A percentile compares a stretch with the other conserved stretches of the same genome.
phyloP scores from a whole-genome alignment of 331 rosid species.

The Pyrus hybrid region DNA sequence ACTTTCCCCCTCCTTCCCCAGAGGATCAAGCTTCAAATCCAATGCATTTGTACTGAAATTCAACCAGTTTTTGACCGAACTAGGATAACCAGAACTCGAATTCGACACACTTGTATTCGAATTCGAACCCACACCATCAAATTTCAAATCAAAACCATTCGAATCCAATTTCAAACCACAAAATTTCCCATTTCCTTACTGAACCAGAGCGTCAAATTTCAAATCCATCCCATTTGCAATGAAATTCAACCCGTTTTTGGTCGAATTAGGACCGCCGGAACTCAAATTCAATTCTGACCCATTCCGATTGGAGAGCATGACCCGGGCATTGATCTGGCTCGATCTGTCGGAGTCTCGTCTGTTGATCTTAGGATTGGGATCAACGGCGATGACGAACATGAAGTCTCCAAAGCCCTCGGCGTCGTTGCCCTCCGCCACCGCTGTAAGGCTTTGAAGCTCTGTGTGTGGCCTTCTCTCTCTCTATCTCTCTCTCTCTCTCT shows the following conservation, averaged over 20 bases:
- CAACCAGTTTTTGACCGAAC: conserved; percentile 10
- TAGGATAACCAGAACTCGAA: neutral
- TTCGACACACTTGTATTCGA: neutral
- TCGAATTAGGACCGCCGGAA: conserved; percentile 4
- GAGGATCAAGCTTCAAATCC: conserved; percentile 12
- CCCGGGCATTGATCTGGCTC: conserved; percentile 29
- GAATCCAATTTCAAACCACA: neutral
- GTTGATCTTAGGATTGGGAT: conserved; percentile 1
- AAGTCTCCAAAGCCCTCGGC: conserved; percentile 74
- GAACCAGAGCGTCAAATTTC: conserved; percentile 12
- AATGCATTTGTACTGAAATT: conserved; percentile 17
- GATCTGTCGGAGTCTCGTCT: conserved; percentile 29
- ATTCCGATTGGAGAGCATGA: conserved; percentile 12
- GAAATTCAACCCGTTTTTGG: conserved; percentile 11
- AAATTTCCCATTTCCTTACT: neutral
- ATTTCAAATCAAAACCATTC: conserved; percentile 1
- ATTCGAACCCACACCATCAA: conserved; percentile 14
- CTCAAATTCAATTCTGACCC: conserved; percentile 20
- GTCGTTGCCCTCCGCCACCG: conserved; percentile 67
- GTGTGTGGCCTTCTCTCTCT: no score
- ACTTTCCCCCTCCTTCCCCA: no score
- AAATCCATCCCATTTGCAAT: conserved; percentile 17
- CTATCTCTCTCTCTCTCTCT: no score
- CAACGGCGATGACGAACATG: conserved; percentile 31
- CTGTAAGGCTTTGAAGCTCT: conserved; percentile 11